These are phyloP conservation scores for Miscanthus lutarioriparius DNA, from an alignment of 176 grass and related monocot species.

Conservation along the genomic window DNA sequence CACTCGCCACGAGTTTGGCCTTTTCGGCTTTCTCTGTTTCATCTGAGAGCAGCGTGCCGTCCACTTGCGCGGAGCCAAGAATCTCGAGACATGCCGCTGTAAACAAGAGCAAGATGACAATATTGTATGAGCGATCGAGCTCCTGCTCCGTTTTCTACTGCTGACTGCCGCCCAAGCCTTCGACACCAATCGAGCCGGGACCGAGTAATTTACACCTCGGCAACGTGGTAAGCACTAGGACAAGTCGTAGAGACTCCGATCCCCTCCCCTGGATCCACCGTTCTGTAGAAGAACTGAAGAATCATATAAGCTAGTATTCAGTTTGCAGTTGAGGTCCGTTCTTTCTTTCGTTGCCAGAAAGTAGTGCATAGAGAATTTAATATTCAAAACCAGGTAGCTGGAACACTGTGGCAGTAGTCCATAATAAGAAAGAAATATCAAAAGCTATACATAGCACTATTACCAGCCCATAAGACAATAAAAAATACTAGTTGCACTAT, in stretches of 20 bases:
- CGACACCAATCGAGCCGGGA: not conserved
- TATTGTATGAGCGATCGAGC: not conserved
- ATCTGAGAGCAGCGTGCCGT: not conserved
- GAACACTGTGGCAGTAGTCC: no score
- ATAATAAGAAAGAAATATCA: no score
- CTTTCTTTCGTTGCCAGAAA: no score
- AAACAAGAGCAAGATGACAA: not conserved
- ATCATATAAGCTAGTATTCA: not conserved
- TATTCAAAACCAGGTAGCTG: no score
- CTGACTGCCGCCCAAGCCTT: not conserved
- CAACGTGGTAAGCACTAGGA: not conserved
- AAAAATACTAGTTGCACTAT: no score
- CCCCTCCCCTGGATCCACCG: not conserved
- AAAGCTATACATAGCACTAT: no score
- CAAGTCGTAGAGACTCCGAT: not conserved
- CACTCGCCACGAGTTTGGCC: not conserved
- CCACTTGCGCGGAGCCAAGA: slow-evolving; percentile 14
- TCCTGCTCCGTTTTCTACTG: not conserved
- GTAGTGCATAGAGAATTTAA: no score
- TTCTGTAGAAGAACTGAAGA: not conserved
- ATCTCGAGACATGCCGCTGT: slow-evolving; percentile 25
- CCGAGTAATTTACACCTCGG: not conserved
- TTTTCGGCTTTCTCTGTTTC: not conserved
- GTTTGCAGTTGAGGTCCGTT: not conserved
- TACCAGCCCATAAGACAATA: no score